Evolutionary conservation across 164 flowering plant genomes (phyloP).

Genomic region (Annona squamosa): DNA sequence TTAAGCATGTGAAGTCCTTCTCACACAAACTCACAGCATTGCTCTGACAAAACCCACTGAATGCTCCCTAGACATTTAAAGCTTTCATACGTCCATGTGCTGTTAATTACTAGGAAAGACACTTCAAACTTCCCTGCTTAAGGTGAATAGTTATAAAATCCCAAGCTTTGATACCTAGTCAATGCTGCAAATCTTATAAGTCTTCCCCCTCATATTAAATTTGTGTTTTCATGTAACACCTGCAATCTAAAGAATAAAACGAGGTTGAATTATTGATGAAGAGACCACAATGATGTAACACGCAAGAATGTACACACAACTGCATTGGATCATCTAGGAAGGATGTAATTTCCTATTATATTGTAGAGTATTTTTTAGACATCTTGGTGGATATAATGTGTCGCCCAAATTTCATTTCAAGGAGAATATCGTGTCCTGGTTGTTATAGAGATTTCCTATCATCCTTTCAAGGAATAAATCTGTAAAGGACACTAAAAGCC

Average conservation of each 20-base stretch:
- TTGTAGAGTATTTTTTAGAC: not conserved
- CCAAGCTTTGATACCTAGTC: constrained; percentile 54
- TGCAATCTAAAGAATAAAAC: constrained; percentile 46
- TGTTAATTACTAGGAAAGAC: constrained; percentile 51
- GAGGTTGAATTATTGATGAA: constrained; percentile 32
- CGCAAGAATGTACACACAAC: not conserved
- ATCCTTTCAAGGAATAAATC: too few species aligned
- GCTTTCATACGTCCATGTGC: constrained; percentile 53
- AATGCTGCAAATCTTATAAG: constrained; percentile 57
- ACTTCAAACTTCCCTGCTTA: constrained; percentile 40
- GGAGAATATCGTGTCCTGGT: too few species aligned
- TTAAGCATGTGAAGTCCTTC: constrained; percentile 53
- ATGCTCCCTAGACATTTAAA: not conserved
- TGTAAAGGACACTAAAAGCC: too few species aligned
- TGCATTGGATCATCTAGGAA: not conserved
- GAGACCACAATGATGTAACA: constrained; percentile 27
- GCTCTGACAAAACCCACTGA: constrained; percentile 28
- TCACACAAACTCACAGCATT: constrained; percentile 28
- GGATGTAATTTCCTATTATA: not conserved
- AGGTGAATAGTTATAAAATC: constrained; percentile 54
- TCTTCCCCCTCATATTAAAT: constrained; percentile 19
- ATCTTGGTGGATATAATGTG: not conserved
- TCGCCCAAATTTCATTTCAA: not conserved
- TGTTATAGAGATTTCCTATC: too few species aligned
- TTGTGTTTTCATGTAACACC: constrained; percentile 33